Percentiles rank a stretch among this genome's conserved stretches.
These are phyloP conservation scores for Citrus medica DNA, from an alignment of 345 rosid species.

Conservation along the genomic window DNA sequence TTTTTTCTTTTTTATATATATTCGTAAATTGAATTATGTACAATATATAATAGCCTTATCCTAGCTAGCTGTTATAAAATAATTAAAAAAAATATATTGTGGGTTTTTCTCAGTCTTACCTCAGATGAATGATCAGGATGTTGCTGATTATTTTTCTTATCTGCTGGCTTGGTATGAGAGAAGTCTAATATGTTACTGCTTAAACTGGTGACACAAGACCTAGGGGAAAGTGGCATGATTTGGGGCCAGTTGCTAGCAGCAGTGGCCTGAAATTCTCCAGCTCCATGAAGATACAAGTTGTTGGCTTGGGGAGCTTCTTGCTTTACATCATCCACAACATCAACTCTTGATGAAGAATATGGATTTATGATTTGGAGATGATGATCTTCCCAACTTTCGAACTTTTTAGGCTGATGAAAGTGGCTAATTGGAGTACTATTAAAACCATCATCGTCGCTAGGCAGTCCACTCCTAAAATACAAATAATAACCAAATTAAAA, in stretches of 20 bases:
- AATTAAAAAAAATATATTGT: background rate
- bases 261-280: conserved; percentile 28
- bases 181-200: conserved; percentile 37
- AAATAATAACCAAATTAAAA: conserved; percentile 1
- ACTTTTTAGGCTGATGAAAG: conserved; percentile 26
- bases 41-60: background rate
- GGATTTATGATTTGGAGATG: conserved; percentile 28
- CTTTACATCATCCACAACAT: conserved; percentile 32
- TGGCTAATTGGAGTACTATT: conserved; percentile 8
- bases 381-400: conserved; percentile 34
- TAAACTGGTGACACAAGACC: conserved; percentile 40
- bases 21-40: too few species aligned
- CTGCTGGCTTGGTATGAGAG: conserved; percentile 29
- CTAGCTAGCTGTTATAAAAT: background rate
- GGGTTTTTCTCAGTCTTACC: conserved; percentile 19
- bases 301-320: conserved; percentile 37
- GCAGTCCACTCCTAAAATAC: conserved; percentile 32
- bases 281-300: conserved; percentile 30
- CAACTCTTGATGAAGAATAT: conserved; percentile 3
- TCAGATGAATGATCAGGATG: conserved; percentile 37
- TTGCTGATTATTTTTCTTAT: conserved; percentile 10
- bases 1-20: too few species aligned
- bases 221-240: conserved; percentile 34
- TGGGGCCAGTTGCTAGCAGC: conserved; percentile 20
- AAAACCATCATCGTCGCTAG: conserved; percentile 37